Evolutionary conservation across 1,284 basidiomycete genomes (phyloP), one percentile per base, ranked within the genome.

Genomic region (Cryptococcus maquisensis): DNA sequence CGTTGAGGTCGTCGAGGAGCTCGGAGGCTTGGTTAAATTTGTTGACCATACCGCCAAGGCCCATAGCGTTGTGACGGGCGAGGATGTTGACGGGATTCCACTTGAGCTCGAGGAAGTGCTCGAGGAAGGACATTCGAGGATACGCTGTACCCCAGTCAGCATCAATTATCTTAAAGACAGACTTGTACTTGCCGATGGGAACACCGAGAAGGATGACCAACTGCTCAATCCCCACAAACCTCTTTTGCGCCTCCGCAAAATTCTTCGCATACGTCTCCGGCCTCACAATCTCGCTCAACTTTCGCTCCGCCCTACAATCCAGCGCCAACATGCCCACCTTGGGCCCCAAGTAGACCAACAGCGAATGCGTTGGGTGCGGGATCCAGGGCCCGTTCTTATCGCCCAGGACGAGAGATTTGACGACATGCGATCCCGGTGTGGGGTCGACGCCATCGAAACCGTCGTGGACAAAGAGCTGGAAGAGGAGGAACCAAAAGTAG

Each of bases 21-120:
- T 95, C 92, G 0, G 90, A 87, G 48, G 93, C 88, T 26, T 85
- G 84, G 73, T 96, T 93, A 77, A 95, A 96, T 57, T 78, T 90
- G 75, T 95, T 94, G 23, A 91, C 85, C 66, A 94, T 88, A 9
- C 88, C 85, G 35, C 83, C 82, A 35, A 93, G 72, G 20, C 86
- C 87, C 47, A 88, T 60, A 0, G 71, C 69, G 49, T 73, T 74
- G 60, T 63, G 67, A 37, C 67, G 63, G 3, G 86, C 87, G 10
- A 94, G 78, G 2, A 84, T 81, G 36, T 86, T 83, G 46, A 93
- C 73, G 1, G 92, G 91, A 68, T 95, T 95, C 51, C 86, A 79
- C 72, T 87, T 92, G 45, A 83, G 85, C 42, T 86, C 86, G 38
- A 95, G 77, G n/a, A 74, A 73, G 53, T 76, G 77, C 60, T 80